Evolutionary conservation across 495 filamentous ascomycete species (phyloP).

Genomic region (Lineolata rhizophorae): DNA sequence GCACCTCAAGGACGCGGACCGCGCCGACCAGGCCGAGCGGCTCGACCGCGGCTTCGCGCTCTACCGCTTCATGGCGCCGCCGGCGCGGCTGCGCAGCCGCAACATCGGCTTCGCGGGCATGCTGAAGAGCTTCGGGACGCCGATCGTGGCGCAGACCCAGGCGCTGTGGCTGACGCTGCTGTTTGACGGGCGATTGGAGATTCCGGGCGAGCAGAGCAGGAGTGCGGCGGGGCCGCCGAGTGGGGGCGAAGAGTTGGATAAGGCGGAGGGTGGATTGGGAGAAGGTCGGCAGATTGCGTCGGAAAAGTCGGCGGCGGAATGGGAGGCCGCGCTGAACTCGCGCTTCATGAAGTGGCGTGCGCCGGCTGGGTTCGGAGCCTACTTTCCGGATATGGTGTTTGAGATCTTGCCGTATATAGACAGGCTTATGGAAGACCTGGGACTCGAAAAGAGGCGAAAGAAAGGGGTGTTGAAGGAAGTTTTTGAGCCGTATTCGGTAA

Average conservation of each 20-base stretch:
- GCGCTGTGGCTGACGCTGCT: conserved; percentile 53
- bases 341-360: conserved; percentile 6
- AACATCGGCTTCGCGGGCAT: conserved; percentile 48
- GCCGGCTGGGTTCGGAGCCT: conserved; percentile 5
- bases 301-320: conserved; percentile 2
- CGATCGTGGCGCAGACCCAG: conserved; percentile 40
- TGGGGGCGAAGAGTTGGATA: too few species aligned
- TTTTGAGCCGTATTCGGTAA: conserved; percentile 6
- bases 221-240: too few species aligned
- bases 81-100: conserved; percentile 29
- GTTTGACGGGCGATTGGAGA: conserved; percentile 8
- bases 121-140: conserved; percentile 38
- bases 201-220: too few species aligned
- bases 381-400: conserved; percentile 12
- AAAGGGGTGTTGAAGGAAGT: conserved; percentile 2
- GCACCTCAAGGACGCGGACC: conserved; percentile 14
- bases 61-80: conserved; percentile 49
- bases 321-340: conserved; percentile 7
- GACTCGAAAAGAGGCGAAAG: conserved; percentile 8
- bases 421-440: conserved; percentile 7
- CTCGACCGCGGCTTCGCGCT: conserved; percentile 25
- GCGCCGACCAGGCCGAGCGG: conserved; percentile 5
- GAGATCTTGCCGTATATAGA: conserved; percentile 12
- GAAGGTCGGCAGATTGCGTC: too few species aligned
- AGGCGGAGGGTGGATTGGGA: too few species aligned